Base-by-base conservation (phyloP, 1,284 basidiomycete genomes). In the Ceratobasidium sp. region DNA sequence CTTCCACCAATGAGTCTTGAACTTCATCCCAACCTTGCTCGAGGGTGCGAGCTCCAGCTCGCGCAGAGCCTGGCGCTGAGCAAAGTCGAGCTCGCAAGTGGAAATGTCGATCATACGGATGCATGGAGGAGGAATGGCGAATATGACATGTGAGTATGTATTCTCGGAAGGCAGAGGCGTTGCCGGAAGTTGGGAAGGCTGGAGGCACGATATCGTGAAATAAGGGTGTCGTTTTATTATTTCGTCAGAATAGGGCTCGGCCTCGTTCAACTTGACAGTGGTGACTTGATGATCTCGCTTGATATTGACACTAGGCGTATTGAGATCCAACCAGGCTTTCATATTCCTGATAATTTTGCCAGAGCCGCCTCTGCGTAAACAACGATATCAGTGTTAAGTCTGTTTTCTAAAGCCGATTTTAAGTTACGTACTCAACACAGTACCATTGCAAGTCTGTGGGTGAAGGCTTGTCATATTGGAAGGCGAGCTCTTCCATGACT, bases 1-100 rank as follows among this genome's bases (percentile, higher is more conserved):
- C 13, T 82, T 82, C 86, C 86, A 86, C 82, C 85, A 87, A 33
- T 82, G 77, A 1, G 82, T 81, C 69, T 82, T 82, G 83, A 85
- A 86, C 28, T 84, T 83, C n/a, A 86, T 81, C 15, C 82, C 84
- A n/a, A 85, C 79, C 79, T 85, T 85, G 75, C 80, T 80, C 1
- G 82, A 81, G 0, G 83, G 80, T 2, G 80, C 81, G 77, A 83
- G 83, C 23, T 79, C 76, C 17, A 84, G 78, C 33, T 78, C 64
- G 28, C 83, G 82, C 26, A 85, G 78, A 0, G 83, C 84, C 9
- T 76, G 78, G n/a, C 80, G 77, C 78, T 83, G 82, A 9, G 57
- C 78, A 56, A 77, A 80, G n/a, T 81, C 78, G 62, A 84, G 77
- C 20, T 80, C 62, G 67, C 81, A 80, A 7, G 80, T 78, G 33